Evolutionary conservation across 1,139 yeast genomes (phyloP).

Genomic region (Eremothecium coryli): DNA sequence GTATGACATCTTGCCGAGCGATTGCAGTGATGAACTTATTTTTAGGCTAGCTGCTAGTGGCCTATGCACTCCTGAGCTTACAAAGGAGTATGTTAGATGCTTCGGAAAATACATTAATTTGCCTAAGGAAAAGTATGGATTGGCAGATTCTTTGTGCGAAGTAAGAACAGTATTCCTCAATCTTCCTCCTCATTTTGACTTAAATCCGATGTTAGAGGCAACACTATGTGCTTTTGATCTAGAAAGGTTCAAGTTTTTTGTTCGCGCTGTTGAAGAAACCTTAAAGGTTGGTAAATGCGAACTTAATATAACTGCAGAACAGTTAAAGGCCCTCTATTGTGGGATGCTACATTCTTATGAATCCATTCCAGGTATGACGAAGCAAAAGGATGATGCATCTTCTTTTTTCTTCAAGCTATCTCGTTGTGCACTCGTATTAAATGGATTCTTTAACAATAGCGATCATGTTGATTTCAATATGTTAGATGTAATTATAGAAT

Average conservation of each 20-base stretch:
- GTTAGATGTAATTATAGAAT: constrained; percentile 9
- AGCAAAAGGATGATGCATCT: neutral
- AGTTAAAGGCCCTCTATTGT: neutral
- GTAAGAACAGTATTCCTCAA: neutral
- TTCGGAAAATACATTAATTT: neutral
- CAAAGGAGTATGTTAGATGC: neutral
- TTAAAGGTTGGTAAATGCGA: neutral
- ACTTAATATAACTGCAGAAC: neutral
- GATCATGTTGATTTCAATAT: neutral
- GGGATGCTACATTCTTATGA: neutral
- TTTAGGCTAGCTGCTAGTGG: neutral
- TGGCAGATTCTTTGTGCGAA: neutral
- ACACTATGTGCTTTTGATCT: neutral
- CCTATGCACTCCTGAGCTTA: neutral
- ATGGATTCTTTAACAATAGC: neutral
- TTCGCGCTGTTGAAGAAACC: neutral
- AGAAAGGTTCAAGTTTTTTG: constrained; percentile 1
- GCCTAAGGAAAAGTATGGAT: neutral
- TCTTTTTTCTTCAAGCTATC: neutral
- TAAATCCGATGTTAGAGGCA: neutral
- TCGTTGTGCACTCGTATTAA: neutral
- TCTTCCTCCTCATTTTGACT: neutral
- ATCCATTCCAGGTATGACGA: neutral
- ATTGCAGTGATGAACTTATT: neutral
- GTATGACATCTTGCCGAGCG: constrained; percentile 1